Conservation (phyloP, 2,329 filamentous ascomycete species). For the Ampelomyces quisqualis region DNA sequence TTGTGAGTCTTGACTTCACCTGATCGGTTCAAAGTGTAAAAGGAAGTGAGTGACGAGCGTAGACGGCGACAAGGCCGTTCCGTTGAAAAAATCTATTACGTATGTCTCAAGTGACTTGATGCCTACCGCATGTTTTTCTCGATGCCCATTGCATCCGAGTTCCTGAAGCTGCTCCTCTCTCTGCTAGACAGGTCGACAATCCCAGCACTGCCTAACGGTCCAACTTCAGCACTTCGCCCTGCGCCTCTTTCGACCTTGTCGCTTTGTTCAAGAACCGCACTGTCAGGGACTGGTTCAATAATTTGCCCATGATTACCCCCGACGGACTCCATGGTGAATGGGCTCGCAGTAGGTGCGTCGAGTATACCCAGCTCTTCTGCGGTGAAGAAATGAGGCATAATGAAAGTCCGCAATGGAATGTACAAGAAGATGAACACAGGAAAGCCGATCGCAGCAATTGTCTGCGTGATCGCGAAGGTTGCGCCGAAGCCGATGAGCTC, state of each 20-base stretch:
- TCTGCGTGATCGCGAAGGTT: slow-evolving; percentile 61
- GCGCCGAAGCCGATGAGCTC: slow-evolving; percentile 55
- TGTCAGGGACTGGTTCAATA: slow-evolving; percentile 5
- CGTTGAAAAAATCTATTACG: too few species aligned
- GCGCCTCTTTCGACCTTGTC: slow-evolving; percentile 33
- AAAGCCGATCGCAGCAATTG: slow-evolving; percentile 61
- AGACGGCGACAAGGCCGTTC: too few species aligned
- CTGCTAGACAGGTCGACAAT: too few species aligned
- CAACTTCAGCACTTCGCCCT: slow-evolving; percentile 14
- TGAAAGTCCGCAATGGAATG: slow-evolving; percentile 55
- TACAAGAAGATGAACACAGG: slow-evolving; percentile 59
- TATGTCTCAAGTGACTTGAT: neutral
- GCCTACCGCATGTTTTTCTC: neutral
- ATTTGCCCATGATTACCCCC: slow-evolving; percentile 49
- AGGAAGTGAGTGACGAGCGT: too few species aligned
- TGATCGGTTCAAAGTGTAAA: too few species aligned
- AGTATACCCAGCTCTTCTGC: slow-evolving; percentile 52
- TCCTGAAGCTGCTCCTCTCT: neutral
- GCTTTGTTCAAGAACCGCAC: slow-evolving; percentile 20
- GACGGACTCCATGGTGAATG: slow-evolving; percentile 55
- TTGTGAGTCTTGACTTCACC: too few species aligned
- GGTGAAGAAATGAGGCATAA: slow-evolving; percentile 55
- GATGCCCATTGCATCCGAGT: neutral
- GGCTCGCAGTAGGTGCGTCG: slow-evolving; percentile 57
- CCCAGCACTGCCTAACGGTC: too few species aligned